phyloP scores from a whole-genome alignment of 768 basidiomycete species.

The Cantharellus cinnabarinus region DNA sequence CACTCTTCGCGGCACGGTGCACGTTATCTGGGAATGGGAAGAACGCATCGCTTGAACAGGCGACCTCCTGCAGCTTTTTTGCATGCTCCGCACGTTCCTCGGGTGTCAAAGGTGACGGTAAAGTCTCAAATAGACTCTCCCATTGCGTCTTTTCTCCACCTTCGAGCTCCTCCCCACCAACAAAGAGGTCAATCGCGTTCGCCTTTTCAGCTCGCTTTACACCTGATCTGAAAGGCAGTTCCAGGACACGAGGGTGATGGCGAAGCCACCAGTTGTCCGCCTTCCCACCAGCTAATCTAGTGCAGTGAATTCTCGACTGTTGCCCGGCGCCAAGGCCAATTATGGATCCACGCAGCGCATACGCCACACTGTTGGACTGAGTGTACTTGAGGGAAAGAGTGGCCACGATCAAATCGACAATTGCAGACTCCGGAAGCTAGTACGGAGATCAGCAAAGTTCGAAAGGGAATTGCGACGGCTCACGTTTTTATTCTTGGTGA shows the following conservation, averaged over 20 bases:
- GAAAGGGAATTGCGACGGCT: constrained; percentile 10
- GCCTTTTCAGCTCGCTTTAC: constrained; percentile 96
- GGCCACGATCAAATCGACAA: constrained; percentile 87
- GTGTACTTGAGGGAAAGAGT: constrained; percentile 97
- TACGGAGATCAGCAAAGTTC: background rate
- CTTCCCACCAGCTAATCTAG: constrained; percentile 88
- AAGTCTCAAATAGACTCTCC: constrained; percentile 66
- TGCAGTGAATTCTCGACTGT: constrained; percentile 98
- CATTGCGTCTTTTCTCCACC: constrained; percentile 80
- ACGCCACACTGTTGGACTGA: constrained; percentile 96
- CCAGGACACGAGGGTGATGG: constrained; percentile 84
- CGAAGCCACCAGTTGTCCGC: constrained; percentile 99
- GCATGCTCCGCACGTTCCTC: constrained; percentile 63
- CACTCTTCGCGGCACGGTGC: constrained; percentile 77
- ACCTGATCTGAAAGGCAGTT: constrained; percentile 89
- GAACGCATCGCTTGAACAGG: constrained; percentile 94
- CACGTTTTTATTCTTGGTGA: constrained; percentile 73
- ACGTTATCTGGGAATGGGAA: constrained; percentile 99
- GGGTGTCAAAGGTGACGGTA: constrained; percentile 41
- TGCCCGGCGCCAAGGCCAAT: constrained; percentile 95
- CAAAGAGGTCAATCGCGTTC: constrained; percentile 94
- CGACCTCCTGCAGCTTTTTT: constrained; percentile 55
- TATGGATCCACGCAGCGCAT: constrained; percentile 78
- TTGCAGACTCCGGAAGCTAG: constrained; percentile 53
- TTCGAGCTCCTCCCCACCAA: constrained; percentile 72